phyloP scores from a whole-genome alignment of 164 flowering plant genomes.

The Chimonanthus praecox region DNA sequence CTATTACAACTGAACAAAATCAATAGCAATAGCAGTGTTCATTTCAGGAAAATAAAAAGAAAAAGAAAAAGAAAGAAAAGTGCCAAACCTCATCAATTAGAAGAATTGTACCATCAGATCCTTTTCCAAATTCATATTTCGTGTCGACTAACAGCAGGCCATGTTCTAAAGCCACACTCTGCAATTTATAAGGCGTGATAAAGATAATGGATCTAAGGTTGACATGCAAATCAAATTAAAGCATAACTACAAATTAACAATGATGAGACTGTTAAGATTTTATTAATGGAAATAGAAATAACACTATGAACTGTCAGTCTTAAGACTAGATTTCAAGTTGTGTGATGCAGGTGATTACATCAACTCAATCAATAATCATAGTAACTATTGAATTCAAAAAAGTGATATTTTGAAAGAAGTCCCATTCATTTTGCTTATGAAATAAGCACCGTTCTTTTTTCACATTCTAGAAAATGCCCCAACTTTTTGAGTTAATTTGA shows the following conservation, averaged over 20 bases:
- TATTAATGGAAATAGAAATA: neutral
- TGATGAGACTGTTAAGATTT: neutral
- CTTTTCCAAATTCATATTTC: slow-evolving; percentile 97
- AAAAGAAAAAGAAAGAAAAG: neutral
- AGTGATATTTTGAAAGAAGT: no score
- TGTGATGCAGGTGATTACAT: no score
- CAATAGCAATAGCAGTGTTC: no score
- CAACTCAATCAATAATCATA: no score
- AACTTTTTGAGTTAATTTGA: no score
- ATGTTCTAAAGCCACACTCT: slow-evolving; percentile 77
- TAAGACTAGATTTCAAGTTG: no score
- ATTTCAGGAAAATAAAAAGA: no score
- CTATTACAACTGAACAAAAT: no score
- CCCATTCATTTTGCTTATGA: no score
- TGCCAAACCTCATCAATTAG: slow-evolving; percentile 83
- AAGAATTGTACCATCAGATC: slow-evolving; percentile 65
- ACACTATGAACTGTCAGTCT: neutral
- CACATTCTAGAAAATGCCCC: no score
- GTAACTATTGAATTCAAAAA: no score
- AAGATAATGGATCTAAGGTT: neutral
- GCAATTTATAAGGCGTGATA: slow-evolving; percentile 18
- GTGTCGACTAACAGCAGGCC: slow-evolving; percentile 90
- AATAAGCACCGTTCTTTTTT: no score
- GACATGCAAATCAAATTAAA: neutral
- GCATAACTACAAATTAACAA: neutral